Conservation (phyloP, 2,329 filamentous ascomycete genomes). For the Colletotrichum lindemuthianum region DNA sequence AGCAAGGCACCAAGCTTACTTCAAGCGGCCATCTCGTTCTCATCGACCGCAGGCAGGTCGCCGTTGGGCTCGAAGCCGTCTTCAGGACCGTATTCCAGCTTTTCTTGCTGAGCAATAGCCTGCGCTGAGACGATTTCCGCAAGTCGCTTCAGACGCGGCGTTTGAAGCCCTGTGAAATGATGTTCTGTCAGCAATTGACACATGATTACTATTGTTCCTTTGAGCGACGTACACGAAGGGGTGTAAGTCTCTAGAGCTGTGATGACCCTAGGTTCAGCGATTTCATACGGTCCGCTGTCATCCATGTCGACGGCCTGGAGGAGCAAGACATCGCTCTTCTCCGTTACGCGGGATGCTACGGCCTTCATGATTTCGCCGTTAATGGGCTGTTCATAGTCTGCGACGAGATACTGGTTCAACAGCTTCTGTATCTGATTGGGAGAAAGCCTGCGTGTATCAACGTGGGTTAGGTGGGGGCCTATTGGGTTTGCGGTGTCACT, state of each 20-base stretch:
- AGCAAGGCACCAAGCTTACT: neutral
- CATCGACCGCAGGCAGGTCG: conserved; percentile 62
- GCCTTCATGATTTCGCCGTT: conserved; percentile 99
- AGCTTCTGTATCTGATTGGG: conserved; percentile 99
- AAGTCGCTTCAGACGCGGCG: conserved; percentile 89
- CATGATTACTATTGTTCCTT: neutral
- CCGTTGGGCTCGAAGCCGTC: conserved; percentile 60
- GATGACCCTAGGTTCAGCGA: conserved; percentile 94
- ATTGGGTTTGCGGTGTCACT: conserved; percentile 52
- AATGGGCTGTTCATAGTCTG: conserved; percentile 98
- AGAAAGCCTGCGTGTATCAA: conserved; percentile 74
- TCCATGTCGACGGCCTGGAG: conserved; percentile 98
- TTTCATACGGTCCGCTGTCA: conserved; percentile 97
- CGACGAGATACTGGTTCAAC: conserved; percentile 97
- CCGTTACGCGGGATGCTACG: conserved; percentile 93
- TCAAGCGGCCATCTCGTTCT: conserved; percentile 46
- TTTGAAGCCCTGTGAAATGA: conserved; percentile 81
- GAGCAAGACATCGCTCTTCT: conserved; percentile 96
- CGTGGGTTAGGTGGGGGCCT: neutral
- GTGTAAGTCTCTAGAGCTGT: conserved; percentile 98
- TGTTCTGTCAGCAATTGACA: conserved; percentile 43
- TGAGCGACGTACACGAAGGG: conserved; percentile 81
- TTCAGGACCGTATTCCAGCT: conserved; percentile 68
- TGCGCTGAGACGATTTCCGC: conserved; percentile 99
- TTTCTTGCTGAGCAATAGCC: conserved; percentile 94